Percentiles rank a stretch among this genome's conserved stretches.
Evolutionary conservation across 1,139 yeast species (phyloP).

Genomic region (Debaryomyces singareniensis): DNA sequence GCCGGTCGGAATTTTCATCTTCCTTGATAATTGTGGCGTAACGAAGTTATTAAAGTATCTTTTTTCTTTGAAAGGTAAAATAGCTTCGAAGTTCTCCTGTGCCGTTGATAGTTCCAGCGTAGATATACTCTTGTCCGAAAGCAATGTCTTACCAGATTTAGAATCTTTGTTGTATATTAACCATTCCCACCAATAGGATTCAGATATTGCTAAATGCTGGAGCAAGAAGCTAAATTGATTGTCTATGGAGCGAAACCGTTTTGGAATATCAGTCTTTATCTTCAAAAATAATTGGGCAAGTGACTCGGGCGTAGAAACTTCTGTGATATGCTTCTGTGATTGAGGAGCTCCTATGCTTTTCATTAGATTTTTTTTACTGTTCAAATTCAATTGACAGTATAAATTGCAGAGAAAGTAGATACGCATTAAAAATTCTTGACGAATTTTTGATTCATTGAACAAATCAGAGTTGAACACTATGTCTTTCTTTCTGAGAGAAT

Average conservation of each 20-base stretch:
- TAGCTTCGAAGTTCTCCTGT: conserved; percentile 11
- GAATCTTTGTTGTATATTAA: conserved; percentile 33
- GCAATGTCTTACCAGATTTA: conserved; percentile 22
- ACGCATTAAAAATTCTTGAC: conserved; percentile 26
- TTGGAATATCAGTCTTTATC: conserved; percentile 22
- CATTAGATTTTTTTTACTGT: conserved; percentile 20
- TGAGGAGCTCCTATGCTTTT: conserved; percentile 19
- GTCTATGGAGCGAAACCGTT: conserved; percentile 18
- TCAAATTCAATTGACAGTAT: conserved; percentile 21
- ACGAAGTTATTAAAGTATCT: conserved; percentile 37
- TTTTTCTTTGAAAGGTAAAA: conserved; percentile 26
- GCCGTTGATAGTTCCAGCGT: conserved; percentile 16
- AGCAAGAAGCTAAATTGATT: conserved; percentile 21
- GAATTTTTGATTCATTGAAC: conserved; percentile 21
- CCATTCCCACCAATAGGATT: conserved; percentile 40
- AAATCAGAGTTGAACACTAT: conserved; percentile 18
- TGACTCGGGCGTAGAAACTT: conserved; percentile 24
- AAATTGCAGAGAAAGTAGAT: conserved; percentile 26
- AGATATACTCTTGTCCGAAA: conserved; percentile 17
- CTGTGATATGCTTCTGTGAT: conserved; percentile 31
- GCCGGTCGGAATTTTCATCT: conserved; percentile 33
- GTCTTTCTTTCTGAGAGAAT: conserved; percentile 19
- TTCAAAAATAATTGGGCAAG: conserved; percentile 15
- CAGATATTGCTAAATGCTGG: conserved; percentile 22
- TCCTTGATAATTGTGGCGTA: conserved; percentile 39